phyloP scores from a whole-genome alignment of 2,329 filamentous ascomycete species.

The Macroventuria anomochaeta region DNA sequence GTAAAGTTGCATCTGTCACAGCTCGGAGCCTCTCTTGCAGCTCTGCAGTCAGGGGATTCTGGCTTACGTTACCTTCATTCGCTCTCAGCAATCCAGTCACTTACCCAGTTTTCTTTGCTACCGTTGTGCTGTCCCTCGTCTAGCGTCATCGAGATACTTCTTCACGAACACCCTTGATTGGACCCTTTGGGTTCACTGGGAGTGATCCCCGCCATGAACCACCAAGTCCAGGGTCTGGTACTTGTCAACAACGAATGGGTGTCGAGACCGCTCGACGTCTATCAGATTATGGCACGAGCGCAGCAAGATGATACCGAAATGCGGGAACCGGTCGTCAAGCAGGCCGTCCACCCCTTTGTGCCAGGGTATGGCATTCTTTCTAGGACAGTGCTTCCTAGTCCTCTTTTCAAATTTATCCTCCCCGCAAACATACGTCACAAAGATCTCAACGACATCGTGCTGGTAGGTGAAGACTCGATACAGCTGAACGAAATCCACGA shows the following conservation, averaged over 20 bases:
- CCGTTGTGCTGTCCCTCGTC: slow-evolving; percentile 13
- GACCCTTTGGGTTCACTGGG: neutral
- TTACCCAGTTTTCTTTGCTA: slow-evolving; percentile 11
- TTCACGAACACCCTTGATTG: neutral
- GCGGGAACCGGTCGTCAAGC: slow-evolving; percentile 34
- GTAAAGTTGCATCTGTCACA: neutral
- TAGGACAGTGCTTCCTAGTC: slow-evolving; percentile 77
- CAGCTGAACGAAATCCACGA: slow-evolving; percentile 77
- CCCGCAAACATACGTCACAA: slow-evolving; percentile 77
- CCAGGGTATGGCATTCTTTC: slow-evolving; percentile 76
- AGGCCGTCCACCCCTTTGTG: slow-evolving; percentile 42
- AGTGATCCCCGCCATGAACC: slow-evolving; percentile 30
- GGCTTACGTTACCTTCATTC: slow-evolving; percentile 17
- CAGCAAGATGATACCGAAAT: slow-evolving; percentile 35
- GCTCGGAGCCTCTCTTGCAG: neutral
- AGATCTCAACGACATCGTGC: slow-evolving; percentile 79
- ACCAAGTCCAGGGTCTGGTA: slow-evolving; percentile 36
- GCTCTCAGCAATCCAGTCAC: slow-evolving; percentile 18
- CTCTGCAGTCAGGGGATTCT: slow-evolving; percentile 19
- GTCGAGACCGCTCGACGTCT: slow-evolving; percentile 47
- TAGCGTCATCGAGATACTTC: slow-evolving; percentile 8
- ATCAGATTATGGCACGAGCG: slow-evolving; percentile 51
- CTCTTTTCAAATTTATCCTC: slow-evolving; percentile 76
- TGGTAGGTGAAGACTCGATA: slow-evolving; percentile 82
- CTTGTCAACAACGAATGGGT: slow-evolving; percentile 45